Conservation (phyloP, 2,329 filamentous ascomycete species). For the Fusarium albidum region DNA sequence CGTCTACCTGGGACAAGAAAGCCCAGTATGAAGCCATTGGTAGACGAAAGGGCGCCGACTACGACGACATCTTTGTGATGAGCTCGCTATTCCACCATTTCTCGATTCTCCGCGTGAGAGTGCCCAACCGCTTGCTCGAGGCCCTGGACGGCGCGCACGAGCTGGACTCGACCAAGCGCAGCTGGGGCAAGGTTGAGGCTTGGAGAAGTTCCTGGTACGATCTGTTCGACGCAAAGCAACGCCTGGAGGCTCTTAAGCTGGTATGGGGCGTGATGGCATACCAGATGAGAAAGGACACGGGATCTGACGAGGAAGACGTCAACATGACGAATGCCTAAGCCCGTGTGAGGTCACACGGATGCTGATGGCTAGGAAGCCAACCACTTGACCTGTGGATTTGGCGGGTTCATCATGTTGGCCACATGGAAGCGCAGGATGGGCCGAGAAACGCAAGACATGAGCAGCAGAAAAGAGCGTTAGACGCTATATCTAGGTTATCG, state of each 20-base stretch:
- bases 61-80: constrained; percentile 69
- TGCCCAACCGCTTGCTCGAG: constrained; percentile 61
- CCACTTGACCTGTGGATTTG: background rate
- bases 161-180: constrained; percentile 45
- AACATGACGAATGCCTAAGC: constrained; percentile 41
- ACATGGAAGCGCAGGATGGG: background rate
- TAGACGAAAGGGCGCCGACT: constrained; percentile 53
- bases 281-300: constrained; percentile 59
- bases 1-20: constrained; percentile 68
- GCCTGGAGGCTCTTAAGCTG: constrained; percentile 63
- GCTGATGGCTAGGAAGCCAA: background rate
- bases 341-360: background rate
- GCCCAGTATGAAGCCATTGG: constrained; percentile 66
- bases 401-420: background rate
- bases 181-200: constrained; percentile 62
- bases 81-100: constrained; percentile 70
- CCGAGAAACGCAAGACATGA: background rate
- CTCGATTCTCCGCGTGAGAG: constrained; percentile 65
- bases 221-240: constrained; percentile 61
- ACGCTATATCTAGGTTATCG: constrained; percentile 5
- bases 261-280: constrained; percentile 69
- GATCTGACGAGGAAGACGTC: constrained; percentile 36
- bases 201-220: constrained; percentile 70
- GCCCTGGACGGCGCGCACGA: constrained; percentile 58
- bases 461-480: background rate